Base-by-base conservation (phyloP, 2,329 filamentous ascomycete genomes). In the Bipolaris zeicola region DNA sequence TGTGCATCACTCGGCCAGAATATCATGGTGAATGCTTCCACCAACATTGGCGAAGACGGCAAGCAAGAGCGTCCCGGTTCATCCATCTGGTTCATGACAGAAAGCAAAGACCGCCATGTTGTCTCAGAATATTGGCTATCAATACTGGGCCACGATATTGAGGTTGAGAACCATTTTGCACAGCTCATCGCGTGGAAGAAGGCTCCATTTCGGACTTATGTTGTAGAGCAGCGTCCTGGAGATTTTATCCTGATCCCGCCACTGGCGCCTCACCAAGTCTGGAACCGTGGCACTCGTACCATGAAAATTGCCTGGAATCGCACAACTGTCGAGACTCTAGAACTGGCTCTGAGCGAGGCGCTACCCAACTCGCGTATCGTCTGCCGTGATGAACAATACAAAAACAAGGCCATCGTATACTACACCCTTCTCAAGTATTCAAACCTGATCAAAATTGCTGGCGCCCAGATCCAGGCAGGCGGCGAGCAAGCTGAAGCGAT, bases 231-330 rank as follows among this genome's bases (percentile, higher is more conserved):
- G 75, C 89, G 84, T 56, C 86, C 88, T 6, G 95, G 95, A 4
- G 95, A 99, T 71, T 92, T 98, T 64, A 95, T 99, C 57, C 82
- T 99, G 0, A 89, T 99, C 24, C 95, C 95, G 14, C 93, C 95
- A 4, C 80, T 98, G 16, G 95, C 95, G 3, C 92, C 94, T 0
- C 95, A 99, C 75, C 95, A 99, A 73, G 95, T 99, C 8, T 99
- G 95, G 95, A 99, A 99, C 71, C 87, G 94, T 46, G 95, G 95
- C 18, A 97, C 94, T 2, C 84, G 93, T 42, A 99, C 95, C 0
- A 92, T 98, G 85, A 99, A 99, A 74, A 92, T 96, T 6, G 95
- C 95, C 0, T 99, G 95, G 95, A 99, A 99, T 74, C 86, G 95
- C 24, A 97, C 92, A 0, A 97, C 93, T 0, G 89, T 90, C 2